Evolutionary conservation across 2,329 filamentous ascomycete genomes (phyloP).

Genomic region (Cucurbitaria berberidis): DNA sequence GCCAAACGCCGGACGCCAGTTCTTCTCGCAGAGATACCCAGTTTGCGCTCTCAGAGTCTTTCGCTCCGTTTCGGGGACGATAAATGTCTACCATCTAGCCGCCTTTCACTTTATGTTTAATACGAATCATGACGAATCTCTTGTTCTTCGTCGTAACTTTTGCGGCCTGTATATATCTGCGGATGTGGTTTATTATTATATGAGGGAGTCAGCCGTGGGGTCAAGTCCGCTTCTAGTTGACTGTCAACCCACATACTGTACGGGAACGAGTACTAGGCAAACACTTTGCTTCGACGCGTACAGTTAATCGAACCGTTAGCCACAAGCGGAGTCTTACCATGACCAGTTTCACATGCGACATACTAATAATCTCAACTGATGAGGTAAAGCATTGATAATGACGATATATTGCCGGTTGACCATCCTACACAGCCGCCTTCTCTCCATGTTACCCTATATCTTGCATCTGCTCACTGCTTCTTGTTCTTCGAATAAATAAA

Average conservation of each 20-base stretch:
- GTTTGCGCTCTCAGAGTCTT: background rate
- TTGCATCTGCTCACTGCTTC: slow-evolving; percentile 52
- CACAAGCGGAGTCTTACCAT: no score
- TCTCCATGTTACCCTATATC: background rate
- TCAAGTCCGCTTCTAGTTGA: no score
- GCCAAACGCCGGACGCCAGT: background rate
- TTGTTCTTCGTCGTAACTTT: background rate
- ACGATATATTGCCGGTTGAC: no score
- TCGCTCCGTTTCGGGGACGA: background rate
- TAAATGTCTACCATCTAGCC: background rate
- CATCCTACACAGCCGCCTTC: no score
- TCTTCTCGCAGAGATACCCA: slow-evolving; percentile 1
- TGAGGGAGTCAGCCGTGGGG: no score
- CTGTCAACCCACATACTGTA: background rate
- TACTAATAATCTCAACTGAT: no score
- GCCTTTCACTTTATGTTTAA: background rate
- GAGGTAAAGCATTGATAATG: no score
- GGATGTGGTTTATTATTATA: no score
- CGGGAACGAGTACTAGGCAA: background rate
- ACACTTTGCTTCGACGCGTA: background rate
- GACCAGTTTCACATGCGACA: background rate
- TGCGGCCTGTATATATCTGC: background rate
- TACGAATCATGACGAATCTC: background rate
- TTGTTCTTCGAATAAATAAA: slow-evolving; percentile 58
- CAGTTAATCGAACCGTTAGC: background rate